These are phyloP conservation scores for Neurospora discreta DNA, from an alignment of 495 filamentous ascomycete species.

Conservation along the genomic window DNA sequence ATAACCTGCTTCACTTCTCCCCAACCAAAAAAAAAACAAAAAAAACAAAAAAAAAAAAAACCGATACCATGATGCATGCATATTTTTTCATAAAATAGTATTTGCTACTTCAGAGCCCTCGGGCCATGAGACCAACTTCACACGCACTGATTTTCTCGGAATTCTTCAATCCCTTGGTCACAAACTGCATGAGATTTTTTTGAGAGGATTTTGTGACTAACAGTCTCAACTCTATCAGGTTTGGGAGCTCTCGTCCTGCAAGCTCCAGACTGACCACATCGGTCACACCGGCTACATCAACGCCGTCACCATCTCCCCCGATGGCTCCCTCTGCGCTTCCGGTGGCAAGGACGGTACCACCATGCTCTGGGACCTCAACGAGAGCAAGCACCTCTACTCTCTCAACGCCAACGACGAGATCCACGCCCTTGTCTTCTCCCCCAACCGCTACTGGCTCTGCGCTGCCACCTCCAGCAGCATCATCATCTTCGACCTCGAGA, in stretches of 20 bases:
- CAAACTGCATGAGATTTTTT: conserved; percentile 2
- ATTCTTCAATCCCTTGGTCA: conserved; percentile 13
- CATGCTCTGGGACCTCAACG: conserved; percentile 99
- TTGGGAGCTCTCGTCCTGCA: conserved; percentile 98
- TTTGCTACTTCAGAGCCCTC: conserved; percentile 99
- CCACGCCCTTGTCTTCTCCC: conserved; percentile 99
- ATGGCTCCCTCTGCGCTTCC: conserved; percentile 97
- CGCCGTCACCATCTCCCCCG: conserved; percentile 99
- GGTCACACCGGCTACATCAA: conserved; percentile 99
- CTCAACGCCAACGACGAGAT: conserved; percentile 99
- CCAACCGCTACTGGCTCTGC: conserved; percentile 99
- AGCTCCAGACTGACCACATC: conserved; percentile 99
- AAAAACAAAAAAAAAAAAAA: too few species aligned
- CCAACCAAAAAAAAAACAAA: too few species aligned
- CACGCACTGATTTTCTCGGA: conserved; percentile 65
- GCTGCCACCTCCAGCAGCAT: conserved; percentile 92
- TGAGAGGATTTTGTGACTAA: neutral
- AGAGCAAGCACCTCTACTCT: conserved; percentile 99
- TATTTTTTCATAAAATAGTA: conserved; percentile 58
- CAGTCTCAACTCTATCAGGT: conserved; percentile 46
- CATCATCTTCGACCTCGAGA: conserved; percentile 99
- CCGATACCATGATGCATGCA: conserved; percentile 72
- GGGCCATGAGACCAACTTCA: conserved; percentile 97
- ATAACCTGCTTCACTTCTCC: neutral
- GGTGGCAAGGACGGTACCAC: conserved; percentile 99